Evolutionary conservation across 2,329 filamentous ascomycete genomes (phyloP).

Genomic region (Erysiphe pisi): DNA sequence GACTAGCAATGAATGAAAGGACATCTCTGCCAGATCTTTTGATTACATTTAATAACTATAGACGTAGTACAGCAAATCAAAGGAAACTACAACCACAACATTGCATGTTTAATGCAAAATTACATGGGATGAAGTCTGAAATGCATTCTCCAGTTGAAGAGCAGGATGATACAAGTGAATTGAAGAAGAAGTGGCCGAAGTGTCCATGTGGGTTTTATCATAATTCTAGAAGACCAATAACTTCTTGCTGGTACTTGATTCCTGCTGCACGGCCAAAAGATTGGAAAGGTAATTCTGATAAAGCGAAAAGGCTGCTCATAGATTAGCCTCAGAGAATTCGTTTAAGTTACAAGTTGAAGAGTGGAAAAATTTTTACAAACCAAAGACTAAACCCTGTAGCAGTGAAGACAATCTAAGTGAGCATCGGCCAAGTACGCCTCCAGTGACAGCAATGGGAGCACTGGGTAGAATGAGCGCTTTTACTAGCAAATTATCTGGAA

Average conservation of each 20-base stretch:
- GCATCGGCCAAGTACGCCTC: background rate
- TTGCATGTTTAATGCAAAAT: background rate
- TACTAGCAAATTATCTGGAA: background rate
- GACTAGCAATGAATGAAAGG: background rate
- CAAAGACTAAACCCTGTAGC: background rate
- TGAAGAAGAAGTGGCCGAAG: background rate
- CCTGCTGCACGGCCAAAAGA: background rate
- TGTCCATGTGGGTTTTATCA: background rate
- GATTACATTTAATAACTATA: constrained; percentile 22
- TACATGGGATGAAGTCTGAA: background rate
- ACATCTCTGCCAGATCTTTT: background rate
- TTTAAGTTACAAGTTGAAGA: background rate
- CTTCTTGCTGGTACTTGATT: background rate
- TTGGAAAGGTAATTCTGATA: background rate
- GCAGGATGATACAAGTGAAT: background rate
- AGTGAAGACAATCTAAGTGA: background rate
- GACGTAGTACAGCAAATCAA: constrained; percentile 21
- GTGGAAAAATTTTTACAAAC: background rate
- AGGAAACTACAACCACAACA: background rate
- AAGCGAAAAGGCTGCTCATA: background rate
- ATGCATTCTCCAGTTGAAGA: background rate
- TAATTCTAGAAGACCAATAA: background rate
- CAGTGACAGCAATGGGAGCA: background rate
- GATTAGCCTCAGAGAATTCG: background rate
- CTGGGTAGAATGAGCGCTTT: background rate